These are phyloP conservation scores for Melastoma malabathricum DNA, from an alignment of 345 rosid genomes.

Conservation along the genomic window DNA sequence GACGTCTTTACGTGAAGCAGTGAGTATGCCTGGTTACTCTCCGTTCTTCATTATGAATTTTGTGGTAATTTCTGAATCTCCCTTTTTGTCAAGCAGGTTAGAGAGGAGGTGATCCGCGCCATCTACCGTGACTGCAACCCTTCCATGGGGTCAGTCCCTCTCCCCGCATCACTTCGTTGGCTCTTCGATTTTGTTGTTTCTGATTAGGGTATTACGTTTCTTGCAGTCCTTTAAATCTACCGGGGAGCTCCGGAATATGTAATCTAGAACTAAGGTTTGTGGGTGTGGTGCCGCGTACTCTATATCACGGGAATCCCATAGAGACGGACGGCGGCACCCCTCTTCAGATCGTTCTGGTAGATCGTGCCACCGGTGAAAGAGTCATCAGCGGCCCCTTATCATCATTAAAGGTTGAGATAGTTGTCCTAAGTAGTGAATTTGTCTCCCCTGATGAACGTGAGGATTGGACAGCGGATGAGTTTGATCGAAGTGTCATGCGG, in stretches of 20 bases:
- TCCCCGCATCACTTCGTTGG: not conserved
- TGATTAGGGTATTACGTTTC: not conserved
- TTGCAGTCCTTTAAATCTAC: conserved; percentile 2
- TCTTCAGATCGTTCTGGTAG: conserved; percentile 13
- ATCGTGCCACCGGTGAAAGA: conserved; percentile 9
- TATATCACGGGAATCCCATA: conserved; percentile 18
- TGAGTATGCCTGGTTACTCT: too few species aligned
- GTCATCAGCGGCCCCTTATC: conserved; percentile 13
- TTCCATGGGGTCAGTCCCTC: not conserved
- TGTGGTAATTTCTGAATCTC: not conserved
- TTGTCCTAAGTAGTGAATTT: conserved; percentile 5
- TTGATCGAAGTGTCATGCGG: not conserved
- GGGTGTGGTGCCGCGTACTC: conserved; percentile 8
- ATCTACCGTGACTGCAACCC: not conserved
- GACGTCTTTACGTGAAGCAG: too few species aligned
- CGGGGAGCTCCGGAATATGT: conserved; percentile 1
- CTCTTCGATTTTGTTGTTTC: not conserved
- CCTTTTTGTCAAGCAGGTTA: conserved; percentile 3
- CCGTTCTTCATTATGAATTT: too few species aligned
- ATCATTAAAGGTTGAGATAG: not conserved
- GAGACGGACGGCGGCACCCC: conserved; percentile 10
- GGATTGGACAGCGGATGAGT: conserved; percentile 3
- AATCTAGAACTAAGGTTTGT: conserved; percentile 18
- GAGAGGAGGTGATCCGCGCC: conserved; percentile 3
- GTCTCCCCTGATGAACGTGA: not conserved